Evolutionary conservation across 257 asterid genomes (phyloP).

Genomic region (Linderniella brevidens): DNA sequence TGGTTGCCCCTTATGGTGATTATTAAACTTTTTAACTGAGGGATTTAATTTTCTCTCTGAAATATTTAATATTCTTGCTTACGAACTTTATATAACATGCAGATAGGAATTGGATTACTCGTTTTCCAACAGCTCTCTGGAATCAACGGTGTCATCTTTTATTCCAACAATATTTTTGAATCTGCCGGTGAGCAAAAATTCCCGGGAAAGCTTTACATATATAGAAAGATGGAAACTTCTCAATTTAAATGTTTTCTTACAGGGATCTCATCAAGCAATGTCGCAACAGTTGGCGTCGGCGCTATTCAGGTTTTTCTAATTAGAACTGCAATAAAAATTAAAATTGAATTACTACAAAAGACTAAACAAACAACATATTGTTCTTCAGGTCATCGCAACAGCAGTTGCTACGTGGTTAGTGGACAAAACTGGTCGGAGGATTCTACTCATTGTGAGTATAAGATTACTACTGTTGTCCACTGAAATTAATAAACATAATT

Average conservation of each 20-base stretch:
- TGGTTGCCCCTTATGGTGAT: slow-evolving; percentile 47
- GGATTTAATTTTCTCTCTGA: background rate
- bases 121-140: slow-evolving; percentile 70
- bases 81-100: slow-evolving; percentile 9
- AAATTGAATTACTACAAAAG: slow-evolving; percentile 5
- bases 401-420: slow-evolving; percentile 83
- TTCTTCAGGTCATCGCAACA: slow-evolving; percentile 79
- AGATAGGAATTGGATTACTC: slow-evolving; percentile 84
- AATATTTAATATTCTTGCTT: too few relatives aligned
- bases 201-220: background rate
- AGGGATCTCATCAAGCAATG: slow-evolving; percentile 79
- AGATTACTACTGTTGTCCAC: background rate
- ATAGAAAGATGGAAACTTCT: background rate
- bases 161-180: slow-evolving; percentile 60
- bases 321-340: slow-evolving; percentile 7
- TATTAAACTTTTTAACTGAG: background rate
- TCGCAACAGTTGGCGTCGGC: slow-evolving; percentile 77
- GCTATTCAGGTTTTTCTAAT: slow-evolving; percentile 59
- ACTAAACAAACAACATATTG: background rate
- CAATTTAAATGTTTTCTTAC: background rate
- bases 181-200: slow-evolving; percentile 51
- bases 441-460: slow-evolving; percentile 63
- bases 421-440: slow-evolving; percentile 91
- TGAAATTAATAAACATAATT: background rate
- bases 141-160: slow-evolving; percentile 73